phyloP scores from a whole-genome alignment of 345 rosid species.

The Dipteronia sinensis region DNA sequence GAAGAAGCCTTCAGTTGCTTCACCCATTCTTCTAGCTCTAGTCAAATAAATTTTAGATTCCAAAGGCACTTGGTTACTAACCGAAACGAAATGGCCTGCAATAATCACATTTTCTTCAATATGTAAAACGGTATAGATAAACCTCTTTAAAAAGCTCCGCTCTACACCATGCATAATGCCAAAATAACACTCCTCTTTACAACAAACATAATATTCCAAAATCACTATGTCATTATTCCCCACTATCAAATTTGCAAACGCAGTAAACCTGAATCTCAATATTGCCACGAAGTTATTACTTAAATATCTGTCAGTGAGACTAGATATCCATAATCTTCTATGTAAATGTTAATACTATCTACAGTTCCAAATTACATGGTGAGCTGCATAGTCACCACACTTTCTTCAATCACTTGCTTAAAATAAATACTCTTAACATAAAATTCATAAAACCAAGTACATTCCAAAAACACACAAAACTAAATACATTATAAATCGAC shows the following conservation, averaged over 20 bases:
- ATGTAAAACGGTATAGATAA: not conserved
- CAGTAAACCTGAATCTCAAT: not conserved
- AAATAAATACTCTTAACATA: not conserved
- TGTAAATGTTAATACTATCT: too few relatives aligned
- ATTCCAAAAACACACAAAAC: not conserved
- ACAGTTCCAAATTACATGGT: not conserved
- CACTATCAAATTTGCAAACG: not conserved
- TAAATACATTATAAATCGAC: not conserved
- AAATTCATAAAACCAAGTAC: not conserved
- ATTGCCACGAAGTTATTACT: too few relatives aligned
- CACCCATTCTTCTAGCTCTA: not conserved
- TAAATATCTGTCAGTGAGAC: not conserved
- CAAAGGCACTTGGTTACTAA: conserved; percentile 1
- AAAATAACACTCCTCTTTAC: not conserved
- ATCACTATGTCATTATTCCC: not conserved
- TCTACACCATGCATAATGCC: not conserved
- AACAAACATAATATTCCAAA: not conserved
- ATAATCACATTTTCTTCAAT: not conserved
- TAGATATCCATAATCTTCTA: not conserved
- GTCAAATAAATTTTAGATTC: not conserved
- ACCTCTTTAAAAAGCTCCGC: not conserved
- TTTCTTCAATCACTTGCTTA: not conserved
- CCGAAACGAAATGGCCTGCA: not conserved
- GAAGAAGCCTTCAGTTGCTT: too few relatives aligned
- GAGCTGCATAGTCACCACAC: not conserved